Evolutionary conservation across 495 filamentous ascomycete genomes (phyloP), one percentile per base, ranked within the genome.

Genomic region (Penicillium coffeae): DNA sequence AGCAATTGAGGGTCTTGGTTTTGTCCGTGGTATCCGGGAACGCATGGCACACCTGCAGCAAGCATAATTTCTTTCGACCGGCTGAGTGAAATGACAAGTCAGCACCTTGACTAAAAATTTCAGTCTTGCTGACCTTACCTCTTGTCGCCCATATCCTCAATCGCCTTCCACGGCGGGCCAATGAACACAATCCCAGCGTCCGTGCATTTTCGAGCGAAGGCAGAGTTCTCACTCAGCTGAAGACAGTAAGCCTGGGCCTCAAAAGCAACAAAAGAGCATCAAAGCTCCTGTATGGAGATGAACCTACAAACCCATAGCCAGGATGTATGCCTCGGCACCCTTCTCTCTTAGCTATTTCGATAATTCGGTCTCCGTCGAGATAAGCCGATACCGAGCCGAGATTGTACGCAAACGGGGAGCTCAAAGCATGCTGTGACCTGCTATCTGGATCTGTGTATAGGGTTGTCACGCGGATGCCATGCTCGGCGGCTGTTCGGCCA

Each of bases 121-220:
- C 2, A 18, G 21, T 8, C 16, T 21, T 33, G 10, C 25, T 30
- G 25, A 30, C 10, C 25, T 27, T 79, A 83, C 69, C 87, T 90
- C 73, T 99, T 99, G 63, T 96, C 89, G 34, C 93, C 93, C 93
- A 99, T 97, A 30, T 91, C 87, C 54, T 92, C 88, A 68, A 99
- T 99, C 6, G 94, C 94, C 50, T 84, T 77, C 68, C 86, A 87
- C 22, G 93, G 90, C 10, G 93, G 93, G 0, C 93, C 93, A 59
- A 97, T 95, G 60, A 99, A 99, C 32, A 90, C 83, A 38, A 99
- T 72, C 2, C 94, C 94, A 22, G 90, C 90, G 54, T 96, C 87
- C 54, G 83, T 86, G 60, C 91, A 96, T 70, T 88, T 85, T 51
- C 81, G 77, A 10, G 94, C 94, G 69, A 99, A 99, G 6, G 71